A percentile compares a stretch with the other conserved stretches of the same genome.
phyloP scores from a whole-genome alignment of 768 basidiomycete species.

The Boletus sp. region DNA sequence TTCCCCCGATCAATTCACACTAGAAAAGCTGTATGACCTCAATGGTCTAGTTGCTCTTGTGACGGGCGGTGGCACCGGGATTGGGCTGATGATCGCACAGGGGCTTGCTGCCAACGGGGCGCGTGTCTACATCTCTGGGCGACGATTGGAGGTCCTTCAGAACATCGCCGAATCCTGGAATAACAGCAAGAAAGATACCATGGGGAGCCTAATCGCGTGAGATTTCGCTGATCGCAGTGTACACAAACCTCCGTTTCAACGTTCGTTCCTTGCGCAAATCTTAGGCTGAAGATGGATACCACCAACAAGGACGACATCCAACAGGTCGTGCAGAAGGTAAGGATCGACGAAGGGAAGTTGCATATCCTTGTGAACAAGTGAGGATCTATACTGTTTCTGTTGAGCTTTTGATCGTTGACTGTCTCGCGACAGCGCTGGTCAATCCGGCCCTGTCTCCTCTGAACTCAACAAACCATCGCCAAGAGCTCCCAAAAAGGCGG shows the following conservation, averaged over 20 bases:
- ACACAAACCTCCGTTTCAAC: neutral
- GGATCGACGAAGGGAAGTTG: conserved; percentile 53
- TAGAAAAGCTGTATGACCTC: conserved; percentile 44
- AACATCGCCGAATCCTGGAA: conserved; percentile 50
- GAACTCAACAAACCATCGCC: conserved; percentile 57
- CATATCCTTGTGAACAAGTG: conserved; percentile 86
- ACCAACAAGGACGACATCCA: conserved; percentile 67
- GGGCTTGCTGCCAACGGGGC: conserved; percentile 77
- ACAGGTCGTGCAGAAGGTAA: conserved; percentile 42
- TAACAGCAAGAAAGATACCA: conserved; percentile 30
- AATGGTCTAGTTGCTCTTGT: conserved; percentile 52
- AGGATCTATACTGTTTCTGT: conserved; percentile 10
- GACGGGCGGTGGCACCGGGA: conserved; percentile 50
- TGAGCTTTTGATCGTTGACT: neutral
- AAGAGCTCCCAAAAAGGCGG: conserved; percentile 59
- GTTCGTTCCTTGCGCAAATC: conserved; percentile 1
- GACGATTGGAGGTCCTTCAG: conserved; percentile 63
- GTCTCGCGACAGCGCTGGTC: conserved; percentile 56
- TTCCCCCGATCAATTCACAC: conserved; percentile 20
- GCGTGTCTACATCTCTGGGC: conserved; percentile 75
- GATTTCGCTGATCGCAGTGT: conserved; percentile 16
- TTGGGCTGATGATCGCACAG: conserved; percentile 63
- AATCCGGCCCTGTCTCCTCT: conserved; percentile 57
- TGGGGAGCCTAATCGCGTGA: conserved; percentile 60
- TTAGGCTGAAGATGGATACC: conserved; percentile 66